A percentile compares a stretch with the other conserved stretches of the same genome.
phyloP scores from a whole-genome alignment of 768 basidiomycete genomes.

The Leccinum boreale region DNA sequence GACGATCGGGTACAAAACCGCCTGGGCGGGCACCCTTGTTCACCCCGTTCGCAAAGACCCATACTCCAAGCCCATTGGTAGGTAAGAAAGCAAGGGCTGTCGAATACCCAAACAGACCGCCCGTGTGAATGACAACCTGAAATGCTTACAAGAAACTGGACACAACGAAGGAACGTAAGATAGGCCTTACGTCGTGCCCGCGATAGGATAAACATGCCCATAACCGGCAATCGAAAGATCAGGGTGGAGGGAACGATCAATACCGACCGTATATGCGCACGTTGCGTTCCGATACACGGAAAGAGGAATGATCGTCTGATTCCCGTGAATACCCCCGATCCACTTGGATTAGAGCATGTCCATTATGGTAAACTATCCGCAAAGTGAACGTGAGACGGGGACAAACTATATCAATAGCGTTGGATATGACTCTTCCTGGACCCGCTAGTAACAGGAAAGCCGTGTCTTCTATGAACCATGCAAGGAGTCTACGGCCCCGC shows the following conservation, averaged over 20 bases:
- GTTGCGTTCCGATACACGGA: slow-evolving; percentile 30
- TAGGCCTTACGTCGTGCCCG: slow-evolving; percentile 36
- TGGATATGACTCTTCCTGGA: slow-evolving; percentile 44
- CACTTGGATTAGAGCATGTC: slow-evolving; percentile 26
- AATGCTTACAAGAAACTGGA: background rate
- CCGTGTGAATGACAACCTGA: background rate
- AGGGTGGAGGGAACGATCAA: slow-evolving; percentile 4
- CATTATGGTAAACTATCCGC: slow-evolving; percentile 19
- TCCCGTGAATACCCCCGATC: slow-evolving; percentile 32
- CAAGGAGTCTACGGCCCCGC: slow-evolving; percentile 34
- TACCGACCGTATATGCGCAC: slow-evolving; percentile 26
- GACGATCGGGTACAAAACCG: background rate
- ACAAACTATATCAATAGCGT: slow-evolving; percentile 40
- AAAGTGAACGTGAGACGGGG: background rate
- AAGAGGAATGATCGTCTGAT: slow-evolving; percentile 33
- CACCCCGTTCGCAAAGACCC: background rate
- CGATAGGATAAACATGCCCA: slow-evolving; percentile 34
- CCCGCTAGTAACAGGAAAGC: slow-evolving; percentile 32
- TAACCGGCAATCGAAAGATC: slow-evolving; percentile 34
- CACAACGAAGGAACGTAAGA: background rate
- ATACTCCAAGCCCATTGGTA: background rate
- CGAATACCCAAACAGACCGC: background rate
- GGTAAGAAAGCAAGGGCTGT: background rate
- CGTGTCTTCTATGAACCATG: slow-evolving; percentile 25
- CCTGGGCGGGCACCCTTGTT: background rate